A percentile compares a stretch with the other conserved stretches of the same genome.
These are phyloP conservation scores for Garcia nutans DNA, from an alignment of 345 rosid genomes.

Conservation along the genomic window DNA sequence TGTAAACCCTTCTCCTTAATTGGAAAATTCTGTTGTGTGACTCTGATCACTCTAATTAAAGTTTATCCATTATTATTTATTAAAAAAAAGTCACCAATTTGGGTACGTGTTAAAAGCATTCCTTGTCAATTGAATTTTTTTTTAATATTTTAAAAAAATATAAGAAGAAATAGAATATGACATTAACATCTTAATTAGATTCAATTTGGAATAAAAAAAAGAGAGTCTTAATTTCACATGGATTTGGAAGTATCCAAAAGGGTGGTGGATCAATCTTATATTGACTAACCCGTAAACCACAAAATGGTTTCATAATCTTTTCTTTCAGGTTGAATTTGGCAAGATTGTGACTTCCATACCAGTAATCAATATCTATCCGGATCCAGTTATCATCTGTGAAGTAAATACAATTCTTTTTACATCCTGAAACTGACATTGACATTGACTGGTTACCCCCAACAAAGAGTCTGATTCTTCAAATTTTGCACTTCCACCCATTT, in stretches of 20 bases:
- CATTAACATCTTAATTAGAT: no score
- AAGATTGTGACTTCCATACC: conserved; percentile 12
- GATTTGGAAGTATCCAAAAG: conserved; percentile 24
- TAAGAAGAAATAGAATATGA: no score
- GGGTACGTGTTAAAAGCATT: no score
- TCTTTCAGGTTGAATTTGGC: conserved; percentile 6
- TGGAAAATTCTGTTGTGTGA: no score
- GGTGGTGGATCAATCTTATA: conserved; percentile 22
- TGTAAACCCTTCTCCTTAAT: no score
- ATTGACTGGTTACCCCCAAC: conserved; percentile 23
- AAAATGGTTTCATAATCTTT: conserved; percentile 5
- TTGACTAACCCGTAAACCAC: not conserved
- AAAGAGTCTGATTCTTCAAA: conserved; percentile 15
- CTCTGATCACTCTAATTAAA: no score
- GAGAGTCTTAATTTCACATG: not conserved
- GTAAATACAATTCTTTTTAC: conserved; percentile 15
- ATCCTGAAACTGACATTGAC: not conserved
- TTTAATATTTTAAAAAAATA: no score
- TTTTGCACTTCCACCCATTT: conserved; percentile 9
- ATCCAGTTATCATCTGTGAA: conserved; percentile 22
- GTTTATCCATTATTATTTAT: no score
- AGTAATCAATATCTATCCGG: conserved; percentile 7
- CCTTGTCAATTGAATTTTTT: no score
- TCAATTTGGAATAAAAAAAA: no score
- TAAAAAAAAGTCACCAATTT: no score